phyloP scores from a whole-genome alignment of 2,329 filamentous ascomycete genomes.

The Cladosporium sp. region DNA sequence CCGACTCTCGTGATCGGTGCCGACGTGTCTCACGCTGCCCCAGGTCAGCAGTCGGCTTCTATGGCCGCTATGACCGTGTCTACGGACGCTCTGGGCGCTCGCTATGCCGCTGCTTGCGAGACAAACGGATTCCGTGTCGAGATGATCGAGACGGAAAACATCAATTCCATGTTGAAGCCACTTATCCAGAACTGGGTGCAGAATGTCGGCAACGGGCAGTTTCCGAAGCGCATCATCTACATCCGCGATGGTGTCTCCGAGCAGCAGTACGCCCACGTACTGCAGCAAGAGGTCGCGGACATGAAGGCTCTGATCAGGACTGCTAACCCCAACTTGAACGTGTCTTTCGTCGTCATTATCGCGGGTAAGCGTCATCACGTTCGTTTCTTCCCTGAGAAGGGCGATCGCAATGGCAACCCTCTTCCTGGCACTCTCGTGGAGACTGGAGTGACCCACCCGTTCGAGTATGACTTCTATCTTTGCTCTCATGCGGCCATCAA shows the following conservation, averaged over 20 bases:
- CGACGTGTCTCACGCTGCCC: slow-evolving; percentile 81
- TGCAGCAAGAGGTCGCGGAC: slow-evolving; percentile 70
- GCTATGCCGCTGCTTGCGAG: slow-evolving; percentile 74
- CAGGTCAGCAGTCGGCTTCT: slow-evolving; percentile 63
- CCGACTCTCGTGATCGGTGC: slow-evolving; percentile 84
- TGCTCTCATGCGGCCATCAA: slow-evolving; percentile 77
- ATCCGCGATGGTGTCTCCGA: slow-evolving; percentile 91
- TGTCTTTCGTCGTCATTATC: slow-evolving; percentile 80
- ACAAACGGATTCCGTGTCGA: slow-evolving; percentile 81
- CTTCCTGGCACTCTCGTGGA: slow-evolving; percentile 86
- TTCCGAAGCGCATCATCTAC: slow-evolving; percentile 77
- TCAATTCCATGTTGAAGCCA: slow-evolving; percentile 61
- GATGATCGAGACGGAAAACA: slow-evolving; percentile 66
- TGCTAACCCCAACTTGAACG: slow-evolving; percentile 35
- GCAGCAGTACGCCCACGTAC: slow-evolving; percentile 75
- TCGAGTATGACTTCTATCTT: slow-evolving; percentile 83
- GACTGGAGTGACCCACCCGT: slow-evolving; percentile 82
- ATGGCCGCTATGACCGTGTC: slow-evolving; percentile 86
- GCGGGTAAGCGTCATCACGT: slow-evolving; percentile 94
- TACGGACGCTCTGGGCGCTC: slow-evolving; percentile 64
- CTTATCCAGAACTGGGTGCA: slow-evolving; percentile 59
- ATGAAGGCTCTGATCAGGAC: slow-evolving; percentile 54
- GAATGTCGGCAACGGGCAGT: slow-evolving; percentile 48
- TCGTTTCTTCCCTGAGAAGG: slow-evolving; percentile 77
- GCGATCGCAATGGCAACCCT: slow-evolving; percentile 75